A percentile compares a stretch with the other conserved stretches of the same genome.
Evolutionary conservation across 1,284 basidiomycete species (phyloP).

Genomic region (Apiotrichum brassicae): DNA sequence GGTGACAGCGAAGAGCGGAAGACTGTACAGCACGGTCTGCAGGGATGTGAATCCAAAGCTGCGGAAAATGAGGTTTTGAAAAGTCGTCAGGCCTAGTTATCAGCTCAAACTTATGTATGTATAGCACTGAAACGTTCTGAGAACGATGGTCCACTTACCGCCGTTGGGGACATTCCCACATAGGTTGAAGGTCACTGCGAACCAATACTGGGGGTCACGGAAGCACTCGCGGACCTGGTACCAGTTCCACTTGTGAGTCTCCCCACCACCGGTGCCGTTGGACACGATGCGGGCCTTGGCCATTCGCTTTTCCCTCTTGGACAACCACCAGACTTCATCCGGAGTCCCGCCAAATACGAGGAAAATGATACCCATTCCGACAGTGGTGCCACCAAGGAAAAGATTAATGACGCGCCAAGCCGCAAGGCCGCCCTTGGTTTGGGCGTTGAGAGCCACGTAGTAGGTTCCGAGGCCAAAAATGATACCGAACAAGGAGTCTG

Average conservation of each 20-base stretch:
- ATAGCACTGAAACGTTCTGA: too few species aligned
- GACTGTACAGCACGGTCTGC: conserved; percentile 3
- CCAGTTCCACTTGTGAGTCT: conserved; percentile 26
- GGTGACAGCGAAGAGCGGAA: conserved; percentile 19
- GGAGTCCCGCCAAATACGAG: conserved; percentile 21
- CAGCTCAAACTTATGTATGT: too few species aligned
- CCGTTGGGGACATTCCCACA: neutral
- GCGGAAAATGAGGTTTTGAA: conserved; percentile 14
- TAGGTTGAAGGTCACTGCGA: conserved; percentile 2
- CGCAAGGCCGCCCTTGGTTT: conserved; percentile 13
- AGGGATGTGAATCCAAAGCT: conserved; percentile 24
- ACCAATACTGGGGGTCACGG: conserved; percentile 25
- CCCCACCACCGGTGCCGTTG: conserved; percentile 12
- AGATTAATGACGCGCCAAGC: conserved; percentile 26
- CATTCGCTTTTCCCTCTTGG: conserved; percentile 17
- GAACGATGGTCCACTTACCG: too few species aligned
- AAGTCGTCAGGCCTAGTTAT: conserved; percentile 8
- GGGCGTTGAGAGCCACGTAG: conserved; percentile 9
- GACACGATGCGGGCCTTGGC: conserved; percentile 19
- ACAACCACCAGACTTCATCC: conserved; percentile 18
- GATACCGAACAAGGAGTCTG: too few species aligned
- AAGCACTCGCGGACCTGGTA: conserved; percentile 27
- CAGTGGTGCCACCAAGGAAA: conserved; percentile 23
- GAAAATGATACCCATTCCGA: conserved; percentile 11
- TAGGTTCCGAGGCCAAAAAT: too few species aligned